Percentiles rank a stretch among this genome's conserved stretches.
phyloP scores from a whole-genome alignment of 1,139 yeast species.

The Protomyces arabidopsidicola region DNA sequence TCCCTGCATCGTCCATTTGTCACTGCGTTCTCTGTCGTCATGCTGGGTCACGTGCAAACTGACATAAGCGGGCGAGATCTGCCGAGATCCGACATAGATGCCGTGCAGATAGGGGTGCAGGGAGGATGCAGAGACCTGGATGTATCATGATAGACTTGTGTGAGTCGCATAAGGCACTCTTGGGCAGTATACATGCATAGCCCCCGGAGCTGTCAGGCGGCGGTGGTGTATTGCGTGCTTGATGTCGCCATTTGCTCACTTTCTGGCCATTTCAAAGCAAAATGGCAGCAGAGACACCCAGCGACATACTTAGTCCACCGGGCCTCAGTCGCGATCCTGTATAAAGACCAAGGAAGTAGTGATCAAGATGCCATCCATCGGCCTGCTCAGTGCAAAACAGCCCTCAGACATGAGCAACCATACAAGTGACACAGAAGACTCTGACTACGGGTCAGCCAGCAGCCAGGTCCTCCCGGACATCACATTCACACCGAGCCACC shows the following conservation, averaged over 20 bases:
- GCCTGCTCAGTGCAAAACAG: neutral
- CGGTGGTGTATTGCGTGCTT: neutral
- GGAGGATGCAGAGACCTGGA: too few species aligned
- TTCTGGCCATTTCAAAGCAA: neutral
- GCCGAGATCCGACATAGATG: too few species aligned
- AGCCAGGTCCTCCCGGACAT: conserved; percentile 27
- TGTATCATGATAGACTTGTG: too few species aligned
- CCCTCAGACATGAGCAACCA: conserved; percentile 5
- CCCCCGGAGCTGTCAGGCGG: neutral
- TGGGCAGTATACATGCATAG: neutral
- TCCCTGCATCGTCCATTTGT: too few species aligned
- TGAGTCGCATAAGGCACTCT: too few species aligned
- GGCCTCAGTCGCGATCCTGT: too few species aligned
- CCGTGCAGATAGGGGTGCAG: too few species aligned
- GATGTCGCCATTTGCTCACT: neutral
- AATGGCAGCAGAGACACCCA: neutral
- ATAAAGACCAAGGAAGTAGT: neutral
- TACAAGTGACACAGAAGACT: conserved; percentile 19
- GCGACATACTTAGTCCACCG: too few species aligned
- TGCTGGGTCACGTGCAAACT: too few species aligned
- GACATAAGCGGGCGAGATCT: too few species aligned
- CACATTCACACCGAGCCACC: conserved; percentile 32
- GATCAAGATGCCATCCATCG: conserved; percentile 17
- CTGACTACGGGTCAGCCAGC: conserved; percentile 23
- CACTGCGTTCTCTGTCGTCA: too few species aligned